A percentile compares a stretch with the other conserved stretches of the same genome.
These are phyloP conservation scores for Lichenothelia convexa DNA, from an alignment of 495 filamentous ascomycete species.

Conservation along the genomic window DNA sequence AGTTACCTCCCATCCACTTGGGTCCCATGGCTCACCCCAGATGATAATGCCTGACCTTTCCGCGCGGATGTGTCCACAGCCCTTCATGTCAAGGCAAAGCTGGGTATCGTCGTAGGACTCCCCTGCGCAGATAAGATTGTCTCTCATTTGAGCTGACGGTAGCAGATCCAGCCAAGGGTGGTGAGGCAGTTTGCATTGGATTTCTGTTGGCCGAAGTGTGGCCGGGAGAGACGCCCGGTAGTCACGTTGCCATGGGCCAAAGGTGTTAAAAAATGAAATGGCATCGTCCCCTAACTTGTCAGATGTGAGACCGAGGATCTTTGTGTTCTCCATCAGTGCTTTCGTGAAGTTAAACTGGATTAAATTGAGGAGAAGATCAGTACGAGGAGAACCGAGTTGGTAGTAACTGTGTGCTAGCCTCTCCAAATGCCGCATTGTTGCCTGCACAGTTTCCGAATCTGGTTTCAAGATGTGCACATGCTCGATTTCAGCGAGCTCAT, in stretches of 20 bases:
- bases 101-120: background rate
- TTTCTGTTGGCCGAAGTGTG: constrained; percentile 20
- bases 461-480: background rate
- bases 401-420: background rate
- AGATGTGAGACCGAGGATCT: background rate
- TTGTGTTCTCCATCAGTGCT: constrained; percentile 6
- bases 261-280: background rate
- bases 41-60: constrained; percentile 25
- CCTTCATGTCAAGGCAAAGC: background rate
- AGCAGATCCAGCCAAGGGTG: constrained; percentile 1
- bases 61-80: constrained; percentile 8
- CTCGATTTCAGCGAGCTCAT: background rate
- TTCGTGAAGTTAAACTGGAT: constrained; percentile 27
- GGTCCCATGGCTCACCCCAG: constrained; percentile 33
- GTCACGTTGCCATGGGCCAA: too few species aligned
- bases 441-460: background rate
- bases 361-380: constrained; percentile 19
- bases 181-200: background rate
- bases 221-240: constrained; percentile 21
- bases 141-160: background rate
- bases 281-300: background rate
- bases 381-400: background rate
- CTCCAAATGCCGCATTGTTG: background rate
- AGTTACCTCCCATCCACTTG: constrained; percentile 31
- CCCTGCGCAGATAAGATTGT: background rate